These are phyloP conservation scores for Neofusicoccum cordaticola DNA, from an alignment of 2,329 filamentous ascomycete genomes.

Conservation along the genomic window DNA sequence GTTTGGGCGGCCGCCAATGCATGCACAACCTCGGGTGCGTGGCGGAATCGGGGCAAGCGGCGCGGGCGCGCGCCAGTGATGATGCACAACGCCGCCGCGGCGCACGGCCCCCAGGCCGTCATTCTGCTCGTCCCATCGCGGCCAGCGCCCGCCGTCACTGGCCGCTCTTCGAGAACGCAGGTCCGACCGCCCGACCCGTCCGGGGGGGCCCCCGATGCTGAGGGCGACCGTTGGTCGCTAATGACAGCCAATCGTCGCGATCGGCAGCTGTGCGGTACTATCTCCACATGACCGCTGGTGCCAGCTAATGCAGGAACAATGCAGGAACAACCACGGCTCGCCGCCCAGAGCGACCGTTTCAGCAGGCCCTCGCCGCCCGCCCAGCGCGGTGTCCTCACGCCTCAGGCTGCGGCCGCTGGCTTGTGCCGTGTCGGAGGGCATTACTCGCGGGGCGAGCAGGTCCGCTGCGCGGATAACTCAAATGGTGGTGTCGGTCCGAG, in stretches of 20 bases:
- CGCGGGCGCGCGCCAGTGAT: slow-evolving; percentile 2
- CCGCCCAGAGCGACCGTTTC: slow-evolving; percentile 12
- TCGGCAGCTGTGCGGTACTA: slow-evolving; percentile 5
- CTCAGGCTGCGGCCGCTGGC: neutral
- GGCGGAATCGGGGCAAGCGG: slow-evolving; percentile 6
- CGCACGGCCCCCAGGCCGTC: slow-evolving; percentile 26
- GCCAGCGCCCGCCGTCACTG: neutral
- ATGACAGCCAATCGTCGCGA: slow-evolving; percentile 15
- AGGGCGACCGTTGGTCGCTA: slow-evolving; percentile 10
- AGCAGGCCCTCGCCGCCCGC: neutral
- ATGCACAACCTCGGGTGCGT: slow-evolving; percentile 16
- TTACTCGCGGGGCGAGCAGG: neutral
- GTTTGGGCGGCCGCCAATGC: slow-evolving; percentile 7
- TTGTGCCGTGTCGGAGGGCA: neutral
- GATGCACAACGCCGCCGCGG: slow-evolving; percentile 6
- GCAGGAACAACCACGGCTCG: slow-evolving; percentile 34
- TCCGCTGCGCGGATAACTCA: slow-evolving; percentile 11
- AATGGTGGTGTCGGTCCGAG: slow-evolving; percentile 15
- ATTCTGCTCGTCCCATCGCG: slow-evolving; percentile 19
- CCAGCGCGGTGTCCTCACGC: neutral
- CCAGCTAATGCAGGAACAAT: slow-evolving; percentile 40
- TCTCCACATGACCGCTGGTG: slow-evolving; percentile 8
- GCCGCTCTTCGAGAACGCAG: slow-evolving; percentile 14
- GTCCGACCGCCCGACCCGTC: slow-evolving; percentile 14
- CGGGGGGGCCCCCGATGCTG: slow-evolving; percentile 1